Evolutionary conservation across 169 alveolate genomes (phyloP).

Genomic region (Hepatocystis sp.): DNA sequence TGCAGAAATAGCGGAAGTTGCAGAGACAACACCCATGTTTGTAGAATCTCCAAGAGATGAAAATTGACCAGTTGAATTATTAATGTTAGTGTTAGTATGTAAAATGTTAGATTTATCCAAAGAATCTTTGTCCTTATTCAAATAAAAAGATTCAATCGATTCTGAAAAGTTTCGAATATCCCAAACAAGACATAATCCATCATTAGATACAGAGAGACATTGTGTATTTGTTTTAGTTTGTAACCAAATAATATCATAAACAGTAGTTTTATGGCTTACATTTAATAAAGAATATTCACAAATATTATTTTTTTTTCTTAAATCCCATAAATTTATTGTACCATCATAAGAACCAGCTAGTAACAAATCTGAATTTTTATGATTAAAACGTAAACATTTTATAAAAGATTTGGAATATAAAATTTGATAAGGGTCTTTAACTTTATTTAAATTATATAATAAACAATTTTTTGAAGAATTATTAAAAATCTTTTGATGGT

Average conservation of each 20-base stretch:
- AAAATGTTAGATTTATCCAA: too few relatives aligned
- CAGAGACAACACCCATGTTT: too few relatives aligned
- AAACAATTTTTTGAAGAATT: constrained; percentile 57
- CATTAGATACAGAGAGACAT: constrained; percentile 48
- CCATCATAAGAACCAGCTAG: constrained; percentile 73
- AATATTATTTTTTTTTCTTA: constrained; percentile 55
- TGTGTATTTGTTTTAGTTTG: constrained; percentile 70
- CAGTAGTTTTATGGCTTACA: constrained; percentile 54
- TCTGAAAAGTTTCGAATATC: constrained; percentile 59
- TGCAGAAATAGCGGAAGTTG: too few relatives aligned
- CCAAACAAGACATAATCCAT: constrained; percentile 65
- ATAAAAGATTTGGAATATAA: constrained; percentile 56
- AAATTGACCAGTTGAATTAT: too few relatives aligned
- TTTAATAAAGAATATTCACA: constrained; percentile 58
- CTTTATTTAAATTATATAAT: constrained; percentile 36
- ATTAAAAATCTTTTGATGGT: constrained; percentile 40
- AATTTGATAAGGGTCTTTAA: constrained; percentile 57
- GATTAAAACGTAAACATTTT: constrained; percentile 66
- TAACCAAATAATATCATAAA: constrained; percentile 57
- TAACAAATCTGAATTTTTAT: constrained; percentile 56
- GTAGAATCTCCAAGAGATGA: too few relatives aligned
- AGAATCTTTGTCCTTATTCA: constrained; percentile 53
- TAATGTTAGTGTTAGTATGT: too few relatives aligned
- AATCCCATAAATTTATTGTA: constrained; percentile 49
- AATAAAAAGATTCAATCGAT: constrained; percentile 33